A percentile compares a stretch with the other conserved stretches of the same genome.
phyloP scores from a whole-genome alignment of 2,329 filamentous ascomycete species.

The Rhinocladiella similis region DNA sequence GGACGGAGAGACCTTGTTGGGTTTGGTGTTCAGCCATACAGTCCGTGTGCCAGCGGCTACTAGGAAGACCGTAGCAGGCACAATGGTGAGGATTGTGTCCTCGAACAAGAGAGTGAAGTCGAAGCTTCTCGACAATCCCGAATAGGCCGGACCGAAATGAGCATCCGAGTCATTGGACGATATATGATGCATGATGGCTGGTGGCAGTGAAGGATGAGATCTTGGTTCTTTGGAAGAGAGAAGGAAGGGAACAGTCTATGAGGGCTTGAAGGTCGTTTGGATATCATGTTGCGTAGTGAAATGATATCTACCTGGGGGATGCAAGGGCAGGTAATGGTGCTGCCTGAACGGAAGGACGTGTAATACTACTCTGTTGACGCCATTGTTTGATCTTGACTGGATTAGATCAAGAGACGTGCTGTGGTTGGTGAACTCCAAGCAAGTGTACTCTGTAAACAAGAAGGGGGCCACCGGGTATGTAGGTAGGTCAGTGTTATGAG shows the following conservation, averaged over 20 bases:
- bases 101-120: slow-evolving; percentile 51
- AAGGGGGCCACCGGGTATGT: no score
- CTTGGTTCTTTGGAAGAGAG: no score
- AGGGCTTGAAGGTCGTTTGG: no score
- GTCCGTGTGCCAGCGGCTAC: slow-evolving; percentile 38
- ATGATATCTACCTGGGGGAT: background rate
- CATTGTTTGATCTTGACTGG: background rate
- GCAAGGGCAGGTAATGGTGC: background rate
- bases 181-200: background rate
- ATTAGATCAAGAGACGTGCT: background rate
- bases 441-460: no score
- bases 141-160: slow-evolving; percentile 21
- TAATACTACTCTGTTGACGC: no score
- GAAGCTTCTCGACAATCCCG: slow-evolving; percentile 31
- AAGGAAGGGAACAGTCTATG: no score
- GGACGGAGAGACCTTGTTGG: slow-evolving; percentile 21
- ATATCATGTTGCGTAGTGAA: background rate
- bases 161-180: slow-evolving; percentile 21
- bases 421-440: no score
- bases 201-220: background rate
- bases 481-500: no score
- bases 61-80: slow-evolving; percentile 39
- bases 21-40: slow-evolving; percentile 35
- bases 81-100: slow-evolving; percentile 41
- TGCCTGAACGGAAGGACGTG: slow-evolving; percentile 7